phyloP scores from a whole-genome alignment of 176 grass and related monocot genomes.

The Aegilops umbellulata region DNA sequence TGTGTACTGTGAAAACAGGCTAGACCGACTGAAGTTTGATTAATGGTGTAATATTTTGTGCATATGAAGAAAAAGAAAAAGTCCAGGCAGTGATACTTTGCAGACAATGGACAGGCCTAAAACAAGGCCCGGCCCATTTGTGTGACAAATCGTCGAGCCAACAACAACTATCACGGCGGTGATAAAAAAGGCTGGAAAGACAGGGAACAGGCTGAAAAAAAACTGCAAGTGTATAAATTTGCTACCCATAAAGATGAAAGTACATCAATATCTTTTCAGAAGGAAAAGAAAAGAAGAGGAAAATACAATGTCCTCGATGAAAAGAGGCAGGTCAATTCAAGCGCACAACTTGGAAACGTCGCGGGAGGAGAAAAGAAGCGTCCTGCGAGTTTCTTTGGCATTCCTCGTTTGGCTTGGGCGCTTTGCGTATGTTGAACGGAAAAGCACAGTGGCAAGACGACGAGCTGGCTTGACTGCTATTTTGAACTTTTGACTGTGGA shows the following conservation, averaged over 20 bases:
- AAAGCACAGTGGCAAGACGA: not conserved
- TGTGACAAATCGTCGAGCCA: too few species aligned
- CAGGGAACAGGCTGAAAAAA: too few species aligned
- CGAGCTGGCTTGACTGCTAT: not conserved
- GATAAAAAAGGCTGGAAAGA: too few species aligned
- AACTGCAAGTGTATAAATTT: too few species aligned
- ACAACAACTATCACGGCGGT: too few species aligned
- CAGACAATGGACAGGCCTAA: too few species aligned
- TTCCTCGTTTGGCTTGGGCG: not conserved
- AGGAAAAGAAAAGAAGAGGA: not conserved
- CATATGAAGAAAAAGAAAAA: too few species aligned
- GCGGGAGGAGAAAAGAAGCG: not conserved
- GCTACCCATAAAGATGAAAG: not conserved
- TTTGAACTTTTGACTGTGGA: conserved; percentile 2
- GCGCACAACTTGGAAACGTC: not conserved
- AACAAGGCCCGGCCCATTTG: too few species aligned
- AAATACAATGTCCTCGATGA: not conserved
- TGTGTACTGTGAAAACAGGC: too few species aligned
- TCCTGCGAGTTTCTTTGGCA: not conserved
- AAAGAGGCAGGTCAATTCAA: not conserved
- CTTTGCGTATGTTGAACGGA: not conserved
- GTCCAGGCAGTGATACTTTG: too few species aligned
- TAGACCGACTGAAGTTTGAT: too few species aligned
- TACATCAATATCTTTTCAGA: not conserved
- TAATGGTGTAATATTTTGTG: too few species aligned